Conservation (phyloP, 257 asterid species). For the Primulina huaijiensis region DNA sequence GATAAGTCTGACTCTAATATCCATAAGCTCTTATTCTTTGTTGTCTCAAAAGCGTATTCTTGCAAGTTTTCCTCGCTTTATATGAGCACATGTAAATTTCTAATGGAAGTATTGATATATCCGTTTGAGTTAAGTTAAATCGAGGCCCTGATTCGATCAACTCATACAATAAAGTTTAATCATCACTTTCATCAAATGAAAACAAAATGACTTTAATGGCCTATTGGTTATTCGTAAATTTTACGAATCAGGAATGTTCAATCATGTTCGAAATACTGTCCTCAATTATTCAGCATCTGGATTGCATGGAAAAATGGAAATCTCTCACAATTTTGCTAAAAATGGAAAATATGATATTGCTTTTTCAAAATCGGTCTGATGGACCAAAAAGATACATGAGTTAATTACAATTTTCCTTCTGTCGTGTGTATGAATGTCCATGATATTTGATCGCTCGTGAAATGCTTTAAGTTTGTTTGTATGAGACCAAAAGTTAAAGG, state of each 20-base stretch:
- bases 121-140: not conserved
- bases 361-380: not conserved
- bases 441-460: not conserved
- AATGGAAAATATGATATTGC: not conserved
- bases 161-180: not conserved
- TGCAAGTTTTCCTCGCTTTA: not conserved
- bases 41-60: too few species aligned
- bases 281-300: not conserved
- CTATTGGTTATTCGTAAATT: not conserved
- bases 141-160: not conserved
- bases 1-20: not conserved
- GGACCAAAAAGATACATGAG: not conserved
- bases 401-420: not conserved
- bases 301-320: not conserved
- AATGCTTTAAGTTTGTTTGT: slow-evolving; percentile 3
- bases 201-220: not conserved
- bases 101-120: not conserved
- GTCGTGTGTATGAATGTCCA: not conserved
- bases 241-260: not conserved
- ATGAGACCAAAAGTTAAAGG: slow-evolving; percentile 4
- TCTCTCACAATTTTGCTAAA: not conserved
- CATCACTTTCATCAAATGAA: not conserved
- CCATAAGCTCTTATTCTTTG: not conserved
- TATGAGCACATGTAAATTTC: not conserved
- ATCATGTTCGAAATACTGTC: not conserved